A percentile compares a stretch with the other conserved stretches of the same genome.
These are phyloP conservation scores for Chimonanthus salicifolius DNA, from an alignment of 164 flowering plant genomes.

Conservation along the genomic window DNA sequence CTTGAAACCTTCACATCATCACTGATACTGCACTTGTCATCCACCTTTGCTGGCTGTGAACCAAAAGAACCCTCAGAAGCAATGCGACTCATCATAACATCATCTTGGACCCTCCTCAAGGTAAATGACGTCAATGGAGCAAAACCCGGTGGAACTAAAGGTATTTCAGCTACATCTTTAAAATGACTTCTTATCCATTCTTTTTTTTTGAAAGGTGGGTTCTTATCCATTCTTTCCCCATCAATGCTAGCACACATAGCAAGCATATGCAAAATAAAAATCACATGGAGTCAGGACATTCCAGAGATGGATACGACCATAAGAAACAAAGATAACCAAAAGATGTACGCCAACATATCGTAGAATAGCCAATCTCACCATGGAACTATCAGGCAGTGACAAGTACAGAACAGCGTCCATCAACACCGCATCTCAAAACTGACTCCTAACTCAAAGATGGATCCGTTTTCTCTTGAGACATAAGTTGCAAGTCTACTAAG, in stretches of 20 bases:
- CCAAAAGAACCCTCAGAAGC: constrained; percentile 15
- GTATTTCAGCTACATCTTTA: constrained; percentile 7
- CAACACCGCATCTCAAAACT: background rate
- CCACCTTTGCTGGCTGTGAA: constrained; percentile 16
- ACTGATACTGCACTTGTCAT: constrained; percentile 10
- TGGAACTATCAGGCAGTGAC: background rate
- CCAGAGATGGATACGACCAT: background rate
- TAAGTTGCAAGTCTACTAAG: background rate
- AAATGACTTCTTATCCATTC: constrained; percentile 1
- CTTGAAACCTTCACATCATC: constrained; percentile 26
- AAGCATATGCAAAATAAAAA: background rate
- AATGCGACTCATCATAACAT: constrained; percentile 12
- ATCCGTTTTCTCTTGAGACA: background rate
- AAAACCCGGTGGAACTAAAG: constrained; percentile 53
- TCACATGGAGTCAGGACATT: background rate
- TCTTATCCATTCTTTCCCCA: constrained; percentile 6
- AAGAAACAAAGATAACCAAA: background rate
- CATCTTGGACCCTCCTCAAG: constrained; percentile 36
- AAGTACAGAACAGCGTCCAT: constrained; percentile 5
- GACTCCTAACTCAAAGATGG: background rate
- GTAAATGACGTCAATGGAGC: constrained; percentile 49
- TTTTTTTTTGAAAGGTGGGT: background rate
- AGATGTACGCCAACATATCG: background rate
- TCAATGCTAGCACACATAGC: background rate
- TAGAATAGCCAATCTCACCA: background rate